Percentiles rank a stretch among this genome's conserved stretches.
Conservation (phyloP, 768 basidiomycete genomes). For the Panaeolus papilionaceus region DNA sequence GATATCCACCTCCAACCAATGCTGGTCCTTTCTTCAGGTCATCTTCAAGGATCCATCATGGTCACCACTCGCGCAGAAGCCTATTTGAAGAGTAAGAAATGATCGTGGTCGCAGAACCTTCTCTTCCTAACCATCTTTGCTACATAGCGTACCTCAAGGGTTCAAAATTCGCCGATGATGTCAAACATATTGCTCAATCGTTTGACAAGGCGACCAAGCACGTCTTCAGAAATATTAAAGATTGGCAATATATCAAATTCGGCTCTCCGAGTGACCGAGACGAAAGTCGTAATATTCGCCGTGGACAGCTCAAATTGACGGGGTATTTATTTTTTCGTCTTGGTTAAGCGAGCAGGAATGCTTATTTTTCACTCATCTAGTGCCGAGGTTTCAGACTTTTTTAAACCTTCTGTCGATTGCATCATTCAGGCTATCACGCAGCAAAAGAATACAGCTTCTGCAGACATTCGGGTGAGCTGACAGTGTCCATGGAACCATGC, state of each 20-base stretch:
- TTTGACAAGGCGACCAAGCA: constrained; percentile 58
- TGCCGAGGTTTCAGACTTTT: constrained; percentile 37
- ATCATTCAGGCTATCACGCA: constrained; percentile 35
- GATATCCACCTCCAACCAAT: not conserved
- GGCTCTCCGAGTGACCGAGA: constrained; percentile 18
- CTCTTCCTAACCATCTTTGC: too few species aligned
- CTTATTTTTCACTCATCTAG: constrained; percentile 22
- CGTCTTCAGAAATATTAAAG: constrained; percentile 43
- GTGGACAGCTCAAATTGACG: constrained; percentile 53
- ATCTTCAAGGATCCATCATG: constrained; percentile 14
- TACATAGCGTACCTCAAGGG: constrained; percentile 41
- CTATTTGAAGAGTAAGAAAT: constrained; percentile 3
- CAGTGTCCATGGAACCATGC: constrained; percentile 26
- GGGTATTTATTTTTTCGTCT: constrained; percentile 29
- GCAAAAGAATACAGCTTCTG: constrained; percentile 29
- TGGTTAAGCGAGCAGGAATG: constrained; percentile 10
- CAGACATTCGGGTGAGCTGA: constrained; percentile 38
- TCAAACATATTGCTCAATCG: constrained; percentile 44
- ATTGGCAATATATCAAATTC: constrained; percentile 40
- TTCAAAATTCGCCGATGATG: constrained; percentile 46
- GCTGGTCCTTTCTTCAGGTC: not conserved
- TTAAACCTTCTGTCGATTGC: constrained; percentile 38
- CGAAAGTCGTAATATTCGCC: constrained; percentile 42
- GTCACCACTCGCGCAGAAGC: not conserved
- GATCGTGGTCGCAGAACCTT: constrained; percentile 26